Conservation (phyloP, 495 filamentous ascomycete genomes). For the Penicillium mononematosum region DNA sequence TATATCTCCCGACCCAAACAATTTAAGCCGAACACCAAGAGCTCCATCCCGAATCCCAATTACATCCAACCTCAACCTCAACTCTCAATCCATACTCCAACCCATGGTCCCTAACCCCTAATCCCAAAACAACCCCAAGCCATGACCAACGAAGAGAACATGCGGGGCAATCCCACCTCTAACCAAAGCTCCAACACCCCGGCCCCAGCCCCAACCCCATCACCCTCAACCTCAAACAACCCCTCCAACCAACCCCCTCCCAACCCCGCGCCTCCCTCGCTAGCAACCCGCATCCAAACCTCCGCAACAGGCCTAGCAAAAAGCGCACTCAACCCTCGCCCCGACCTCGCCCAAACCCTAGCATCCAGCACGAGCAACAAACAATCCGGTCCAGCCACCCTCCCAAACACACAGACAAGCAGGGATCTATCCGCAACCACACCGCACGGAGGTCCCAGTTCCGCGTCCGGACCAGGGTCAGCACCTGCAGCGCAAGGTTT, state of each 20-base stretch:
- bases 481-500: conserved; percentile 18
- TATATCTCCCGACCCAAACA: conserved; percentile 17
- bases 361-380: conserved; percentile 28
- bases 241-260: conserved; percentile 7
- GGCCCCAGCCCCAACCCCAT: conserved; percentile 3
- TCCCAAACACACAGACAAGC: not conserved
- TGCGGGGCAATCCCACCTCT: conserved; percentile 21
- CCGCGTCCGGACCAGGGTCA: not conserved
- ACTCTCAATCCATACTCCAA: not conserved
- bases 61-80: not conserved
- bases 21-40: conserved; percentile 7
- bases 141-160: conserved; percentile 17
- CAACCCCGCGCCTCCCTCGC: conserved; percentile 21
- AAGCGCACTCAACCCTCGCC: conserved; percentile 29
- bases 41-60: conserved; percentile 5
- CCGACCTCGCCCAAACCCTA: conserved; percentile 31
- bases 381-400: conserved; percentile 19
- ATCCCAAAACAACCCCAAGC: conserved; percentile 3
- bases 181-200: conserved; percentile 6
- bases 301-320: conserved; percentile 39
- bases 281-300: conserved; percentile 39
- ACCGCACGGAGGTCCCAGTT: conserved; percentile 8
- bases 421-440: conserved; percentile 13
- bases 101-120: not conserved
- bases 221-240: conserved; percentile 5